Evolutionary conservation across 345 rosid species (phyloP), one percentile per base, ranked within the genome.

Genomic region (Syzygium aromaticum): DNA sequence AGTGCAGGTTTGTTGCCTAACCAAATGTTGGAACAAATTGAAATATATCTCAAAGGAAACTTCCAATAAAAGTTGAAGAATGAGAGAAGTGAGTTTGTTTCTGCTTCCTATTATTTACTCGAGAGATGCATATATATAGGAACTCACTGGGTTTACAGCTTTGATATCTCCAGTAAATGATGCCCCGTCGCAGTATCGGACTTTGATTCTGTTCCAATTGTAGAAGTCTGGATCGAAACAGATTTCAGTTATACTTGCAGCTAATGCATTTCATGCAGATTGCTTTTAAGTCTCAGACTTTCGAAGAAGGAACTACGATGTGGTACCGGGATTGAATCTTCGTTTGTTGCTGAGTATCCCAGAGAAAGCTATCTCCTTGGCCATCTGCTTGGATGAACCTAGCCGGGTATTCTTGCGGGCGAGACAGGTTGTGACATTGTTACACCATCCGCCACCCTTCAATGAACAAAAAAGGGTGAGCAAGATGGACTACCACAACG

Each of bases 391-490:
- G 2, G 99, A 98, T 27, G 99, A 96, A 88, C 99, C 99, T 86
- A 94, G 89, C 84, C 88, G 94, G 28, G 95, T 98, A 52, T 87
- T 93, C 92, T 93, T 98, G 38, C 99, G 93, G 25, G 53, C 87
- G 25, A 94, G 89, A 87, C 99, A 98, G 53, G 90, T 91, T 23
- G 94, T 94, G 17, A 91, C 89, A 89, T 95, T 94, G 87, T 95
- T 94, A 88, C 99, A 98, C 99, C 99, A 98, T 85, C 99, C 99
- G 85, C 99, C 99, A 87, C 99, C 99, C 99, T 97, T 86, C 27
- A 86, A 86, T 64, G 57, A 21, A 83, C 63, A 22, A 51, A 61
- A 33, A 51, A 52, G 28, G 43, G 61, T 46, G 51, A 83, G 61
- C 57, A 57, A 33, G 51, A 56, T 13, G 49, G 51, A 28, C 52